Conservation (phyloP, 2,329 filamentous ascomycete species). For the Sphaerulina musiva region DNA sequence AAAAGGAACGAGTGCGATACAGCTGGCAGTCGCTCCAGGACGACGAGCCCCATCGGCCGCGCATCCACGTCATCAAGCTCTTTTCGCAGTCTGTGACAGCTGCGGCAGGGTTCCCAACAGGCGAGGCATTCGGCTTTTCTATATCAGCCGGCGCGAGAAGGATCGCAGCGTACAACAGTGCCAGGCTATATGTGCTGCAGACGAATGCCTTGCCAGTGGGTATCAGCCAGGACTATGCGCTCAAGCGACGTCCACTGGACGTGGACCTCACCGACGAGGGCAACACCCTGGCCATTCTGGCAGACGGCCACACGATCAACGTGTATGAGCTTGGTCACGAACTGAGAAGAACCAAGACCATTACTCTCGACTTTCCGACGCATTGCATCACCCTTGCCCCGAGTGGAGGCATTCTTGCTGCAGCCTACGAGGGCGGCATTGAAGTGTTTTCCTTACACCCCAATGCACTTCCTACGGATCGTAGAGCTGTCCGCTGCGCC, state of each 20-base stretch:
- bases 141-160: slow-evolving; percentile 69
- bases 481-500: slow-evolving; percentile 32
- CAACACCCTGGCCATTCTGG: slow-evolving; percentile 66
- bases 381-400: slow-evolving; percentile 74
- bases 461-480: slow-evolving; percentile 42
- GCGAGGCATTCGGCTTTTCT: slow-evolving; percentile 75
- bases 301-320: slow-evolving; percentile 75
- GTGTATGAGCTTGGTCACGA: slow-evolving; percentile 61
- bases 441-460: slow-evolving; percentile 71
- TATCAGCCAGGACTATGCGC: slow-evolving; percentile 67
- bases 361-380: slow-evolving; percentile 71
- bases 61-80: slow-evolving; percentile 58
- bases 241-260: slow-evolving; percentile 65
- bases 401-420: slow-evolving; percentile 72
- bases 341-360: slow-evolving; percentile 60
- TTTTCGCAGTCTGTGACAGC: slow-evolving; percentile 80
- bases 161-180: slow-evolving; percentile 76
- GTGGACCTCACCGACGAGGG: slow-evolving; percentile 75
- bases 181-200: slow-evolving; percentile 73
- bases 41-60: slow-evolving; percentile 34
- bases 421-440: slow-evolving; percentile 78
- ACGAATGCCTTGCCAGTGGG: slow-evolving; percentile 53
- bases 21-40: slow-evolving; percentile 36
- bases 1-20: slow-evolving; percentile 33
- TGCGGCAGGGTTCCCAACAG: slow-evolving; percentile 57